Evolutionary conservation across 306 rosid genomes (phyloP), one percentile per base, ranked within the genome.

Genomic region (Oemleria cerasiformis): DNA sequence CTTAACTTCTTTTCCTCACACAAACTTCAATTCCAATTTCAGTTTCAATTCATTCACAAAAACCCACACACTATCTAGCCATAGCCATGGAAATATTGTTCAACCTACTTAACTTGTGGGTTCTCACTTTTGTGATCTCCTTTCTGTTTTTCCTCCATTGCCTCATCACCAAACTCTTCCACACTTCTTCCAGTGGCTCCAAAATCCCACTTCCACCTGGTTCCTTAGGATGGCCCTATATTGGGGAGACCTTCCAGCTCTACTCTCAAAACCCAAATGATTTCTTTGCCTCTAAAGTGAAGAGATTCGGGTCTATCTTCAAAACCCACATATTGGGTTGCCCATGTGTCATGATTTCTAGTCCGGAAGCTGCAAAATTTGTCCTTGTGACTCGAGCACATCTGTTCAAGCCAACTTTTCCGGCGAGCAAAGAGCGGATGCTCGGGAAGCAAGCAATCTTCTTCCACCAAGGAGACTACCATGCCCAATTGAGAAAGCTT

Each of bases 301-400:
- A 80, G 63, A 91, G 89, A 88, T 94, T 83, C 77, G 99, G 99
- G 19, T 77, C 96, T 9, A 85, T 94, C 83, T 94, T 91, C 92
- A 94, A 94, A 89, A 84, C 99, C 42, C 96, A 94, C 92, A 89
- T 94, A 83, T 65, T 94, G 78, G 99, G 99, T 4, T 94, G 97
- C 74, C 99, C 99, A 9, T 91, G 97, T 38, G 96, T 89, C 75
- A 91, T 94, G 99, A 80, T 89, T 73, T 89, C 99, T 1, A 91
- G 92, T 69, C 97, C 99, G 0, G 96, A 89, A 39, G 99, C 97
- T 5, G 99, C 88, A 0, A 94, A 86, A 63, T 89, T 94, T 73
- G 99, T 94, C 56, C 86, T 94, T 4, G 82, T 79, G 4, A 87
- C 85, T 5, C 85, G 70, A 73, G 87, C 96, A 61, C 88, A 88